A percentile compares a stretch with the other conserved stretches of the same genome.
Conservation (phyloP, 2,329 filamentous ascomycete genomes). For the Diaporthe citrichinensis region DNA sequence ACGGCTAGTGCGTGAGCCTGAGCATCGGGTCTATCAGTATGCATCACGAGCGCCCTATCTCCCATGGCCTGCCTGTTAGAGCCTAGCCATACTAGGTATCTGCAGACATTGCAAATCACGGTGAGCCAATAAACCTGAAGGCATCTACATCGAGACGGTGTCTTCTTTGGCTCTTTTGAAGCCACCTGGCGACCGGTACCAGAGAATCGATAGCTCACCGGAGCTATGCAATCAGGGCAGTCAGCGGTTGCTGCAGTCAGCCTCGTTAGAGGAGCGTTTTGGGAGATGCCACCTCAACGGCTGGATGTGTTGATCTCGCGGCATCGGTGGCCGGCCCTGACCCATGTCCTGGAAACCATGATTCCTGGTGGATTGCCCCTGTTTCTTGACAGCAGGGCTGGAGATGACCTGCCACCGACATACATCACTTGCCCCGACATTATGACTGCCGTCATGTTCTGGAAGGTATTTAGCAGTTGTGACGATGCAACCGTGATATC, state of each 20-base stretch:
- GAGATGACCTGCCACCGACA: neutral
- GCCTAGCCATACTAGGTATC: slow-evolving; percentile 8
- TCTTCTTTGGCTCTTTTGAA: slow-evolving; percentile 8
- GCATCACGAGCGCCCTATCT: neutral
- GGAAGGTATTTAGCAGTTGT: neutral
- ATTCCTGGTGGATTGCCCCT: neutral
- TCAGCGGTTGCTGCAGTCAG: neutral
- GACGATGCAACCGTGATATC: slow-evolving; percentile 2
- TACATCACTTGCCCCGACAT: neutral
- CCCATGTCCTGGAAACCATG: neutral
- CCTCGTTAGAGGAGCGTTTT: neutral
- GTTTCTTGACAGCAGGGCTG: slow-evolving; percentile 7
- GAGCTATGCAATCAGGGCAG: neutral
- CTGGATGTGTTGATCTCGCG: neutral
- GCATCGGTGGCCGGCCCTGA: neutral
- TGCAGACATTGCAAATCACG: neutral
- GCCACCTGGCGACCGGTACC: neutral
- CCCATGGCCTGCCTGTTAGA: slow-evolving; percentile 19
- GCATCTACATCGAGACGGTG: neutral
- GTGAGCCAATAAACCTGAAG: neutral
- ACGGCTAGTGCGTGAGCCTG: neutral
- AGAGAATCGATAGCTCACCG: neutral
- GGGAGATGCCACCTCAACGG: neutral
- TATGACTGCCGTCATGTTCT: neutral
- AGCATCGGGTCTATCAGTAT: neutral